Evolutionary conservation across 2,329 filamentous ascomycete genomes (phyloP).

Genomic region (Trichocomaceae sp.): DNA sequence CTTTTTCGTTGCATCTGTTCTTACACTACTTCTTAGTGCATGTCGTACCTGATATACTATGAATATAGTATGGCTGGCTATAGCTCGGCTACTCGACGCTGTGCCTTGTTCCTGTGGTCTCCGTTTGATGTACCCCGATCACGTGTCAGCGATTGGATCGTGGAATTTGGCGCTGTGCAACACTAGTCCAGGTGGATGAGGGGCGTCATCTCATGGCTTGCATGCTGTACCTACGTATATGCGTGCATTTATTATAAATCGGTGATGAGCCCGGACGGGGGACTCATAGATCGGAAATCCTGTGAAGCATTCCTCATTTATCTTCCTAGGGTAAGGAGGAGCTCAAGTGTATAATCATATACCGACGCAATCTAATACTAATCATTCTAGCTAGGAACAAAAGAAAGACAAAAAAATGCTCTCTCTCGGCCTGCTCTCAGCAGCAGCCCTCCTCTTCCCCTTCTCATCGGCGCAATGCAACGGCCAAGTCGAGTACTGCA

Average conservation of each 20-base stretch:
- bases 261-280: neutral
- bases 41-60: neutral
- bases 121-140: neutral
- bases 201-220: neutral
- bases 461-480: conserved; percentile 44
- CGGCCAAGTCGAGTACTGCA: conserved; percentile 51
- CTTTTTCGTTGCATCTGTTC: neutral
- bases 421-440: neutral
- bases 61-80: neutral
- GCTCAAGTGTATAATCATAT: neutral
- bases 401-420: neutral
- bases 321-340: neutral
- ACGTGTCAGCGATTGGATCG: neutral
- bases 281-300: no score
- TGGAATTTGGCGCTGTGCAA: neutral
- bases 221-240: neutral
- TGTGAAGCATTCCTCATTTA: neutral
- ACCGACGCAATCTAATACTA: neutral
- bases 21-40: neutral
- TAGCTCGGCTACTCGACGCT: no score
- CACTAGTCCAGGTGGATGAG: neutral
- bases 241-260: neutral
- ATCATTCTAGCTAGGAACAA: neutral
- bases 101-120: no score
- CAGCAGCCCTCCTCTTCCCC: conserved; percentile 4